Evolutionary conservation across 495 filamentous ascomycete species (phyloP), one percentile per base, ranked within the genome.

Genomic region (Glarea lozoyensis): DNA sequence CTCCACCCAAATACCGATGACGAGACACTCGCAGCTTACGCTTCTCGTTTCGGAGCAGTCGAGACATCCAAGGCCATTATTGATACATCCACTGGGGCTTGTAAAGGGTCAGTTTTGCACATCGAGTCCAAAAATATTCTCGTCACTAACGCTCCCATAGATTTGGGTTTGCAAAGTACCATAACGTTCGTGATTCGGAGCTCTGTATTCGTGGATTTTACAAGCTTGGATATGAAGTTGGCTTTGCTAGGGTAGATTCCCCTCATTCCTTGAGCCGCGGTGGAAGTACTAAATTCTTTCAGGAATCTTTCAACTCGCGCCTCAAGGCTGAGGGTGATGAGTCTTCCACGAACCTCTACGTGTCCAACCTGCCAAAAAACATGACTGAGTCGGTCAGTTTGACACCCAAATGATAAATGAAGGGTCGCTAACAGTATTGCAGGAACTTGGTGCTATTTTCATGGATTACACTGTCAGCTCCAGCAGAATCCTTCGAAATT

Each of bases 11-110:
- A 92, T 52, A 97, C 90, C 0, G 88, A 90, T 38, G 92, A 99
- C 59, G 84, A 94, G 37, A 82, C 90, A 56, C 67, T 99, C 31
- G 72, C 83, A 43, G 67, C 68, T 12, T 96, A 92, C 67, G 85
- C 88, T 12, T 68, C 72, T 45, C 81, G 89, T 25, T 99, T 96
- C 55, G 93, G 92, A 30, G 78, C 77, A 37, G 89, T 96, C 44
- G 82, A 88, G 58, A 89, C 85, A 45, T 93, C 86, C 60, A 99
- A 97, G 67, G 88, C 92, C 2, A 99, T 99, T 56, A 90, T 99
- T 51, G 93, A 99, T 62, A 76, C 85, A 20, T 79, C 82, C 43
- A 92, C 86, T 23, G 83, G 86, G 24, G 76, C 82, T 43, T 99
- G 92, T 72, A 99, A 99, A 69, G 92, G 92, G 90, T 93, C 66